A percentile compares a stretch with the other conserved stretches of the same genome.
Evolutionary conservation across 495 filamentous ascomycete species (phyloP).

Genomic region (Copromyces sp.): DNA sequence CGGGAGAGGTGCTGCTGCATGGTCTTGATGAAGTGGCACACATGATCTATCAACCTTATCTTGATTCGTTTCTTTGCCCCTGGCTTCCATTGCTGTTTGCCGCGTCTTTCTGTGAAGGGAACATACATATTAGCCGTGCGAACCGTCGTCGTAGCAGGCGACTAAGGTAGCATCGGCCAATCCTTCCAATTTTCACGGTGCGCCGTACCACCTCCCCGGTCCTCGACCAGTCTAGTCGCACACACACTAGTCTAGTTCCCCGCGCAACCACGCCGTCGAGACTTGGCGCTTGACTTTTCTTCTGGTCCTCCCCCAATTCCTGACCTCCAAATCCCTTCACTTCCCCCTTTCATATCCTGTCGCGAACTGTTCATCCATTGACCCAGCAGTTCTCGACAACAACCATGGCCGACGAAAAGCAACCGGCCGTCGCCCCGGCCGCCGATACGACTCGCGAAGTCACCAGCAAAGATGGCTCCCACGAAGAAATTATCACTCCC

Average conservation of each 20-base stretch:
- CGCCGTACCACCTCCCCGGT: neutral
- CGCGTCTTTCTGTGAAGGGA: neutral
- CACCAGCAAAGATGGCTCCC: neutral
- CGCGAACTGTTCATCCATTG: neutral
- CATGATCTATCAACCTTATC: neutral
- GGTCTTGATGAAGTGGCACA: neutral
- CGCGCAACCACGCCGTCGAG: neutral
- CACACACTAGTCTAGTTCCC: neutral
- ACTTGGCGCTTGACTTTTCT: neutral
- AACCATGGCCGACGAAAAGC: conserved; percentile 7
- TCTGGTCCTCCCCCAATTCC: conserved; percentile 1
- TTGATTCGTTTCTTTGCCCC: neutral
- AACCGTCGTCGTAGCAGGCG: neutral
- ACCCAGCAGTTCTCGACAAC: neutral
- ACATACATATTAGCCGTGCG: neutral
- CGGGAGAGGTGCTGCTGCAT: neutral
- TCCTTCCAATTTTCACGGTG: neutral
- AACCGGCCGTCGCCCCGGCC: conserved; percentile 1
- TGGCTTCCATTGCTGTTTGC: neutral
- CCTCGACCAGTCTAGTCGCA: neutral
- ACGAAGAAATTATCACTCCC: neutral
- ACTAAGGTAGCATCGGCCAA: neutral
- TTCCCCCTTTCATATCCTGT: neutral
- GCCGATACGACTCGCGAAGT: neutral
- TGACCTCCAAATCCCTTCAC: neutral